Evolutionary conservation across 352 stramenopile genomes (phyloP), one percentile per base, ranked within the genome.

Genomic region (Globisporangium nodosum): DNA sequence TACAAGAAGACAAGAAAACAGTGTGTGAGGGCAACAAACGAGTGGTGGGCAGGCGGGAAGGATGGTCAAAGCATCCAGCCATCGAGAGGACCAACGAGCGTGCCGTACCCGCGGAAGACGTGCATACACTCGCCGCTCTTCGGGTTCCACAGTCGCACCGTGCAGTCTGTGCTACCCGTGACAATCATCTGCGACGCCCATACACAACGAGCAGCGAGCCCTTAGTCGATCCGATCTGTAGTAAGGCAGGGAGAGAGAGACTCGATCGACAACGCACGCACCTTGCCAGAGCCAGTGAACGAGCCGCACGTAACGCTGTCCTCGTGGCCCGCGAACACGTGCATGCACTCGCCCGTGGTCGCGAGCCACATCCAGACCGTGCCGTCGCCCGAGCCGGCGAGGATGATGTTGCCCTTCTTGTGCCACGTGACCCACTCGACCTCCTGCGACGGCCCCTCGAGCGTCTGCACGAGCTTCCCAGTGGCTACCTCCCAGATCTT

Each of bases 291-390:
- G 45, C 85, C 81, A 5, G 92, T 98, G 70, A 99, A 99, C 11
- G 76, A 79, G 9, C 94, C 96, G 56, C 91, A 97, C 4, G 90
- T 98, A 18, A 99, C 92, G 20, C 84, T 81, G 24, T 94, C 90
- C 68, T 99, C 95, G 65, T 99, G 96, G 49, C 96, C 96, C 15
- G 96, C 94, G 81, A 99, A 98, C 24, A 99, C 96, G 67, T 98
- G 79, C 76, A 99, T 96, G 85, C 96, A 99, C 59, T 97, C 85
- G 51, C 95, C 94, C n/a, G 92, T 96, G 13, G 88, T 92, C 21
- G 94, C 85, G 30, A 98, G 75, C 89, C 89, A 97, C 84, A 97
- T 94, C 89, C 89, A 97, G n/a, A 92, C 70, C 0, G 89, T 96
- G 20, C 79, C 80, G 58, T 97, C 89, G 20, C 85, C 85, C 16